Evolutionary conservation across 139 green algal species (phyloP).

Genomic region (Tetradesmus lagerheimii): DNA sequence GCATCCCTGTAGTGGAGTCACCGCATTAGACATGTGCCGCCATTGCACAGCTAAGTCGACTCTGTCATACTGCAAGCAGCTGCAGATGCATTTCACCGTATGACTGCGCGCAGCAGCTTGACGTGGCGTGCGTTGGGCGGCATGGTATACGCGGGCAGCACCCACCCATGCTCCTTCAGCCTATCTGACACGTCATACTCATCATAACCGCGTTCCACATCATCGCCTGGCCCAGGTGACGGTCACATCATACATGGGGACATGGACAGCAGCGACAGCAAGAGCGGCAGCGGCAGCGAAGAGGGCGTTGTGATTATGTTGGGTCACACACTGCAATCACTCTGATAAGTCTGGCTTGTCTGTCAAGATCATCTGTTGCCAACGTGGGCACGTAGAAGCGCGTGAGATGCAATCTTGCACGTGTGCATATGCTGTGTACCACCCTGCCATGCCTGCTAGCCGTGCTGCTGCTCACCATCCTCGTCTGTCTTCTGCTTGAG

Average conservation of each 20-base stretch:
- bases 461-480: background rate
- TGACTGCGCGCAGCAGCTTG: slow-evolving; percentile 38
- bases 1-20: no score
- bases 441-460: no score
- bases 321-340: no score
- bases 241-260: background rate
- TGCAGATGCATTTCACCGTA: slow-evolving; percentile 8
- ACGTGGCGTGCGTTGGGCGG: slow-evolving; percentile 56
- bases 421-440: background rate
- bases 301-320: no score
- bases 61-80: no score
- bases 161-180: slow-evolving; percentile 71
- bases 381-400: no score
- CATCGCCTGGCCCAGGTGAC: background rate
- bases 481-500: slow-evolving; percentile 2
- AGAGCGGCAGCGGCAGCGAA: background rate
- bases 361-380: no score
- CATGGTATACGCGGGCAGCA: slow-evolving; percentile 81
- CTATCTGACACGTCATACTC: slow-evolving; percentile 77
- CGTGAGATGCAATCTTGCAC: no score
- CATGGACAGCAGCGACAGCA: slow-evolving; percentile 1
- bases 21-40: no score
- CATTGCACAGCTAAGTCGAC: no score
- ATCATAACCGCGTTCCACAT: slow-evolving; percentile 57
- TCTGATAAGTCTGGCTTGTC: no score